Conservation (phyloP, 768 basidiomycete genomes). For the Pleurotus ostreatus region DNA sequence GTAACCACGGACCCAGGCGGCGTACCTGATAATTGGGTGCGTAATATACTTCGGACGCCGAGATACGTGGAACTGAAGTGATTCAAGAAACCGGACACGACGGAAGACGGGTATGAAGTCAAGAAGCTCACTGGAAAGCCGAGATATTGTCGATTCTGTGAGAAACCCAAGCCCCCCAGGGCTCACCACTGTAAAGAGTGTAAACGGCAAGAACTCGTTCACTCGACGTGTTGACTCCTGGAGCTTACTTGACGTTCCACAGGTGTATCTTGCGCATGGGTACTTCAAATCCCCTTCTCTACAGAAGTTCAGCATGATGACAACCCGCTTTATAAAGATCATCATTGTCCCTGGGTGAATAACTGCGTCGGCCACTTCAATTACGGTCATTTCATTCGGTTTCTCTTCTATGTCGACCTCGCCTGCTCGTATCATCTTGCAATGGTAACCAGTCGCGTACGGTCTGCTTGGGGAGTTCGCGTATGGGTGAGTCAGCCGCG, state of each 20-base stretch:
- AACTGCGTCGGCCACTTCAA: conserved; percentile 95
- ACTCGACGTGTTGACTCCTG: not conserved
- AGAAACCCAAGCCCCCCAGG: conserved; percentile 80
- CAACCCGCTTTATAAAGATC: conserved; percentile 44
- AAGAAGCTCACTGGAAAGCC: conserved; percentile 84
- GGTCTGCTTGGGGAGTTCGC: conserved; percentile 33
- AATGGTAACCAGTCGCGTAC: conserved; percentile 74
- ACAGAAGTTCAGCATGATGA: not conserved
- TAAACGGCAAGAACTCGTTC: conserved; percentile 50
- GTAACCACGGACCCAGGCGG: conserved; percentile 81
- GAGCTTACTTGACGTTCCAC: conserved; percentile 8
- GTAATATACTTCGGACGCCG: not conserved
- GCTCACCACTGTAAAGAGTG: conserved; percentile 94
- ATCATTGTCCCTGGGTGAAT: conserved; percentile 91
- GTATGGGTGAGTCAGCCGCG: conserved; percentile 49
- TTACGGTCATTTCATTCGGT: conserved; percentile 85
- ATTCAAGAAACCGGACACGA: conserved; percentile 68
- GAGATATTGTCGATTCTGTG: conserved; percentile 84
- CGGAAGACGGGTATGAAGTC: conserved; percentile 76
- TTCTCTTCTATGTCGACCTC: conserved; percentile 89
- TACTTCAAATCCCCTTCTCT: conserved; percentile 24
- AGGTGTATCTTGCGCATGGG: conserved; percentile 92
- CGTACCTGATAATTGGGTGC: conserved; percentile 78
- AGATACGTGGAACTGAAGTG: not conserved
- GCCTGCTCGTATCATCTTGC: conserved; percentile 81